Percentiles rank a stretch among this genome's conserved stretches.
phyloP scores from a whole-genome alignment of 768 basidiomycete species.

The Hebeloma cylindrosporum region DNA sequence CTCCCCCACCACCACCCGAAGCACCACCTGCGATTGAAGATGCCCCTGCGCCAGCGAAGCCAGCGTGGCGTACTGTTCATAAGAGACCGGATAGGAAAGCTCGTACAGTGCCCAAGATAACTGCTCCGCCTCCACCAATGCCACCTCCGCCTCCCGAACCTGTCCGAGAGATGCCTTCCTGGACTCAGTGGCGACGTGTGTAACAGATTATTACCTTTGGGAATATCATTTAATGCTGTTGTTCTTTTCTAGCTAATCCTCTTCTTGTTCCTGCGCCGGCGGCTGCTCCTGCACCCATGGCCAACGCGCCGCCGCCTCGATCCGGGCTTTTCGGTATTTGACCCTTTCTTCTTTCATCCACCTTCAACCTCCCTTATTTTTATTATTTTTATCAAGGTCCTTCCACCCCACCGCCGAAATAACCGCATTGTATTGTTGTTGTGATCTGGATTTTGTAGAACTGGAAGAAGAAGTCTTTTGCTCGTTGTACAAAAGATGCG shows the following conservation, averaged over 20 bases:
- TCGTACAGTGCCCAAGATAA: conserved; percentile 42
- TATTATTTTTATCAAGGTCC: conserved; percentile 22
- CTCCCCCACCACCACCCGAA: conserved; percentile 39
- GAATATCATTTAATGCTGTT: neutral
- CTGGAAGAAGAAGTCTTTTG: conserved; percentile 1
- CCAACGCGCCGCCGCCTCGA: conserved; percentile 50
- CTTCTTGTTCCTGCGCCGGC: conserved; percentile 51
- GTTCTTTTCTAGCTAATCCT: conserved; percentile 55
- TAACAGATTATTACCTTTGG: conserved; percentile 12
- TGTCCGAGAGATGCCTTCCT: conserved; percentile 62
- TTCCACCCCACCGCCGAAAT: conserved; percentile 34
- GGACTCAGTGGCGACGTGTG: conserved; percentile 86
- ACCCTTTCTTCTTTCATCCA: neutral
- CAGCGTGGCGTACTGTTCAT: conserved; percentile 74
- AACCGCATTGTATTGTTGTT: conserved; percentile 1
- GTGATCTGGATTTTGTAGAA: neutral
- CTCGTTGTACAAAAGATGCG: conserved; percentile 1
- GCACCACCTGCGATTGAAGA: conserved; percentile 50
- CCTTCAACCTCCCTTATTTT: neutral
- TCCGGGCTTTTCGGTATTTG: conserved; percentile 68
- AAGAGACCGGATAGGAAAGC: conserved; percentile 60
- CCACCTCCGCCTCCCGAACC: conserved; percentile 43
- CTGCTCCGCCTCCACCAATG: conserved; percentile 38
- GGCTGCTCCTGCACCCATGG: conserved; percentile 36
- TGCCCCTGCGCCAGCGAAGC: conserved; percentile 51